Evolutionary conservation across 306 rosid species (phyloP).

Genomic region (Alnus glutinosa): DNA sequence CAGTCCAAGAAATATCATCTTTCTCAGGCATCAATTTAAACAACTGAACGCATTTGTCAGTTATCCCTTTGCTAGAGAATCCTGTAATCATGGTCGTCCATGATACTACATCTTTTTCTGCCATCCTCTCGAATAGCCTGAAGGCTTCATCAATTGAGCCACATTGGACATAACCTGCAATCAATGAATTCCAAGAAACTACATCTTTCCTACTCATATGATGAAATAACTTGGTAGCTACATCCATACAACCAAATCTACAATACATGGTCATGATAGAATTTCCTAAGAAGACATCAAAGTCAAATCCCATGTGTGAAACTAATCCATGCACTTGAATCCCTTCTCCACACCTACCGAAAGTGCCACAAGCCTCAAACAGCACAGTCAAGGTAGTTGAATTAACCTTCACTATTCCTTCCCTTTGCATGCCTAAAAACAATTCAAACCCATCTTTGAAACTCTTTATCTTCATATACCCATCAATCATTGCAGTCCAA

Average conservation of each 20-base stretch:
- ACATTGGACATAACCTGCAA: constrained; percentile 62
- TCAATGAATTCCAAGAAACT: constrained; percentile 81
- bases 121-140: constrained; percentile 57
- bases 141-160: constrained; percentile 55
- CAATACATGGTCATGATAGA: constrained; percentile 72
- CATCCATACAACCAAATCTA: constrained; percentile 40
- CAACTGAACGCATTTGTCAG: constrained; percentile 51
- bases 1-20: constrained; percentile 83
- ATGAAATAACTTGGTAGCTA: constrained; percentile 52
- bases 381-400: constrained; percentile 63
- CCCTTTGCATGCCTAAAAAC: constrained; percentile 68
- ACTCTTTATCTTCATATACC: constrained; percentile 57
- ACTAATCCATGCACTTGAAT: constrained; percentile 71
- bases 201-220: constrained; percentile 43
- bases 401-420: constrained; percentile 59
- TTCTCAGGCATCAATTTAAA: constrained; percentile 62
- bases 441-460: constrained; percentile 61
- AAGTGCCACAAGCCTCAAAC: constrained; percentile 62
- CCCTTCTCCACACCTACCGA: constrained; percentile 52
- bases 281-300: constrained; percentile 59
- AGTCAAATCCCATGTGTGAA: constrained; percentile 57
- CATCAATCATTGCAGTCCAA: constrained; percentile 84
- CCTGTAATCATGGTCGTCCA: constrained; percentile 78
- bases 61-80: constrained; percentile 53
- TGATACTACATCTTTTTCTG: constrained; percentile 61